Evolutionary conservation across 164 flowering plant species (phyloP).

Genomic region (Tetracentron sinense): DNA sequence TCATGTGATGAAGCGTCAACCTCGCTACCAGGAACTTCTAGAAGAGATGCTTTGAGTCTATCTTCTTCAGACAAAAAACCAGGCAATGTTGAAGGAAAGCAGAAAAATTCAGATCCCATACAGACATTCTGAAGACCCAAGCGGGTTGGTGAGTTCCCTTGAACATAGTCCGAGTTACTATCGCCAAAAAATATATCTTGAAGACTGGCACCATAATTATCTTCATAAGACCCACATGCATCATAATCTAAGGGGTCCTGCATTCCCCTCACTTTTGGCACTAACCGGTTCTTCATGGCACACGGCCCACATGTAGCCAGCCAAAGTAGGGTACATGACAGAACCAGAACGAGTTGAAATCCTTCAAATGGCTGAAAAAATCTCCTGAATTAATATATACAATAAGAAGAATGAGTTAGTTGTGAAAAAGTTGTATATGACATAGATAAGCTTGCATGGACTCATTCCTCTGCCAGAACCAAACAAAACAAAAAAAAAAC

Average conservation of each 20-base stretch:
- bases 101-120: constrained; percentile 35
- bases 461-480: too few species aligned
- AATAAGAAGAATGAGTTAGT: constrained; percentile 1
- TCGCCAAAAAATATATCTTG: constrained; percentile 27
- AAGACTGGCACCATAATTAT: constrained; percentile 16
- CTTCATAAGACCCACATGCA: constrained; percentile 25
- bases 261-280: constrained; percentile 19
- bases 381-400: constrained; percentile 45
- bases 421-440: neutral
- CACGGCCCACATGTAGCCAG: constrained; percentile 35
- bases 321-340: constrained; percentile 29
- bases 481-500: neutral
- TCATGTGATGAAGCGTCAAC: constrained; percentile 20
- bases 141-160: constrained; percentile 11
- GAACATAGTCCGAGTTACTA: constrained; percentile 20
- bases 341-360: constrained; percentile 26
- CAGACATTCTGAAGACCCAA: constrained; percentile 31
- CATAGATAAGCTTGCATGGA: neutral
- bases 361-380: constrained; percentile 17
- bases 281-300: constrained; percentile 12
- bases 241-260: constrained; percentile 28
- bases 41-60: constrained; percentile 9
- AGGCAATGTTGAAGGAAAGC: constrained; percentile 64
- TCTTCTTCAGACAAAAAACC: constrained; percentile 29
- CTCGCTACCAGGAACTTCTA: constrained; percentile 19